Conservation (phyloP, 805 yeast species). For the Diddensiella transvaalensis region DNA sequence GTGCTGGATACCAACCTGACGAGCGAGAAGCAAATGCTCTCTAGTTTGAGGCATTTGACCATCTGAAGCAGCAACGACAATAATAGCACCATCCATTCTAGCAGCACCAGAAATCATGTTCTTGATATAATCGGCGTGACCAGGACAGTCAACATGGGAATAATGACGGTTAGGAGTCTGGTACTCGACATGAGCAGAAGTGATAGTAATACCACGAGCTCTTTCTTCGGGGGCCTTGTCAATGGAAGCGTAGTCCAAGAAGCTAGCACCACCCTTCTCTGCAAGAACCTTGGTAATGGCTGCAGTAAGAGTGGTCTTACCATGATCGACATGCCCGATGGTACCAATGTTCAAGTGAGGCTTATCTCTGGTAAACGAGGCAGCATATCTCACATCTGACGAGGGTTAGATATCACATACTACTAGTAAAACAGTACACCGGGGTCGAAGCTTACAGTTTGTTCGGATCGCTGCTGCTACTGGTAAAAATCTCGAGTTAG, state of each 20-base stretch:
- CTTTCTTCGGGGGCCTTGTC: constrained; percentile 99
- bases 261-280: constrained; percentile 83
- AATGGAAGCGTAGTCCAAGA: constrained; percentile 88
- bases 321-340: constrained; percentile 98
- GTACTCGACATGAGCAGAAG: constrained; percentile 97
- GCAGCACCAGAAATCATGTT: constrained; percentile 99
- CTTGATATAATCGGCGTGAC: constrained; percentile 98
- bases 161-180: constrained; percentile 93
- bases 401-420: too few relatives aligned
- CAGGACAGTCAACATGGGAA: constrained; percentile 98
- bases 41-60: constrained; percentile 99
- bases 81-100: constrained; percentile 99
- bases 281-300: constrained; percentile 96
- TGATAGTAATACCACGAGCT: constrained; percentile 98
- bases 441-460: background rate
- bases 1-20: constrained; percentile 99
- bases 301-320: constrained; percentile 97
- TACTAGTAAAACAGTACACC: background rate
- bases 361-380: constrained; percentile 87
- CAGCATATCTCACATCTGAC: constrained; percentile 17
- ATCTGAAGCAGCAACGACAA: constrained; percentile 98
- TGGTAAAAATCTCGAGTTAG: background rate
- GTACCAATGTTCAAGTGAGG: constrained; percentile 98
- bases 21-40: constrained; percentile 95
- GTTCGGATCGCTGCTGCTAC: constrained; percentile 1